Evolutionary conservation across 1,284 basidiomycete genomes (phyloP), one percentile per base, ranked within the genome.

Genomic region (Pseudozyma hubeiensis): DNA sequence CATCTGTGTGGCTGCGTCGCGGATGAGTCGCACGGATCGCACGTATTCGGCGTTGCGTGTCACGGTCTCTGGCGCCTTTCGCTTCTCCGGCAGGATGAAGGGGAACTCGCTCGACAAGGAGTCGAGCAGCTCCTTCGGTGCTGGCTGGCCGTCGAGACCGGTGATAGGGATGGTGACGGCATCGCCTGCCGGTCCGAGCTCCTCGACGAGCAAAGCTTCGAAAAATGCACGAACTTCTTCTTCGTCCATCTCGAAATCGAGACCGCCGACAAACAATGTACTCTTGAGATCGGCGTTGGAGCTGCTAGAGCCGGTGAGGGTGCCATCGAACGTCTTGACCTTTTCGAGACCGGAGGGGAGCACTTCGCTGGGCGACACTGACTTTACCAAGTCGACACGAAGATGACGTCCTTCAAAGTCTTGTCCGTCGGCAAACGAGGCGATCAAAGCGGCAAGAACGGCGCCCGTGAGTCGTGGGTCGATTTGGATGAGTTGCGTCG

Each of bases 211-310:
- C 29, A 94, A 85, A 7, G 88, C 88, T 85, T 98, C 95, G 68
- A 97, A 96, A 84, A 93, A 95, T 13, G 87, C 88, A 24, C 95
- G 87, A 48, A 98, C 84, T 78, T 95, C 93, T 81, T 97, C 93
- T 79, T 98, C 96, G 80, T 91, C 91, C 78, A 91, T 90, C 52
- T 90, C 91, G 84, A 97, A 97, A 83, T 97, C 95, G 69, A 98
- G 87, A 75, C 92, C 94, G 14, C 96, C 96, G 8, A 98, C 91
- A 80, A 98, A 98, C 14, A 97, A 83, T 17, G 91, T 93, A 68
- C 89, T 87, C 83, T 92, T 93, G 40, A 80, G 80, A 49, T 85
- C 84, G 29, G 53, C 49, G 34, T 64, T 56, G 33, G 68, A 56
- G 19, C 60, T 60, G 51, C 44, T 52, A n/a, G 60, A 61, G 17